A percentile compares a stretch with the other conserved stretches of the same genome.
phyloP scores from a whole-genome alignment of 208 protist genomes.

The Kentomonas sorsogonicus region DNA sequence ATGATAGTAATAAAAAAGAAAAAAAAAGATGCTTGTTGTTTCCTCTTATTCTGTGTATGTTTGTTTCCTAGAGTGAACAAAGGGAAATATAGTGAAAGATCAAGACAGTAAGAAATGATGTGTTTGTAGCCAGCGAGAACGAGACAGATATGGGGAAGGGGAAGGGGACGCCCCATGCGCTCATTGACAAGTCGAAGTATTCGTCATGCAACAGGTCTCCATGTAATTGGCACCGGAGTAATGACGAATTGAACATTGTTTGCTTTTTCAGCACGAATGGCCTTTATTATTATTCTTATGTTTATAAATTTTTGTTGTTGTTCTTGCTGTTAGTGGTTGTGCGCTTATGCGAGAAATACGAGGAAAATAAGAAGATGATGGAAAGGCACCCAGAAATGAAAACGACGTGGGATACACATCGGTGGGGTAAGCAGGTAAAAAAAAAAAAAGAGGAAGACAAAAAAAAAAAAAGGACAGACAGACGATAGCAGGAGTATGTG shows the following conservation, averaged over 20 bases:
- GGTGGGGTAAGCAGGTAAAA: not conserved
- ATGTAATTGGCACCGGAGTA: too few species aligned
- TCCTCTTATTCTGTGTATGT: not conserved
- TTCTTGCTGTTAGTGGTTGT: too few species aligned
- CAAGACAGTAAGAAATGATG: not conserved
- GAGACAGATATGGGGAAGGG: too few species aligned
- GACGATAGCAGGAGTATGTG: not conserved
- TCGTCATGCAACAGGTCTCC: too few species aligned
- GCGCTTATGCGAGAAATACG: too few species aligned
- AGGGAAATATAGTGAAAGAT: not conserved
- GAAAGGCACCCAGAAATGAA: not conserved
- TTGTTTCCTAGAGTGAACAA: too few species aligned
- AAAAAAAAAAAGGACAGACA: slow-evolving; percentile 5
- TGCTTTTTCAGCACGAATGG: too few species aligned
- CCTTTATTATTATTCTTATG: too few species aligned
- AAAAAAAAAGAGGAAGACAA: not conserved
- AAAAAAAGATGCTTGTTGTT: not conserved
- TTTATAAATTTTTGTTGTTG: too few species aligned
- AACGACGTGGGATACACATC: not conserved
- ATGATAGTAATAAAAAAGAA: slow-evolving; percentile 1
- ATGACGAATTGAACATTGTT: too few species aligned
- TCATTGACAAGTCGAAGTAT: too few species aligned
- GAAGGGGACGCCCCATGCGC: too few species aligned
- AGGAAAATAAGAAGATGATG: slow-evolving; percentile 1
- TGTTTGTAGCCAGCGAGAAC: not conserved